Percentiles rank a stretch among this genome's conserved stretches.
Conservation (phyloP, 2,329 filamentous ascomycete genomes). For the Alternaria triticimaculans region DNA sequence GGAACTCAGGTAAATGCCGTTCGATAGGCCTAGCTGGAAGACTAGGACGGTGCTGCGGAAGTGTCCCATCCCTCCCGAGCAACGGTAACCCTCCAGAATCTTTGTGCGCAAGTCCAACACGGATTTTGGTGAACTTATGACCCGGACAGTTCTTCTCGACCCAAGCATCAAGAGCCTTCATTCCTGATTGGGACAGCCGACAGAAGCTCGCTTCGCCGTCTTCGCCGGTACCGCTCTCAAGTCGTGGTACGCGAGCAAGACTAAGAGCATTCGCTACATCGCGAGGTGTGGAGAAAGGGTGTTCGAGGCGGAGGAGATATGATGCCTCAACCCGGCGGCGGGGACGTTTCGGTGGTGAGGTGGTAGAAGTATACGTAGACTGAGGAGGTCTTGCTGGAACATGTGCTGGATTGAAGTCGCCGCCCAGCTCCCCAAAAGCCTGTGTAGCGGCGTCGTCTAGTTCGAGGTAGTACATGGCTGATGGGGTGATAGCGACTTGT, state of each 20-base stretch:
- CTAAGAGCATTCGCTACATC: background rate
- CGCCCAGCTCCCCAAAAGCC: constrained; percentile 2
- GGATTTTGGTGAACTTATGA: background rate
- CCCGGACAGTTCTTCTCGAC: background rate
- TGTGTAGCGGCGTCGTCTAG: constrained; percentile 11
- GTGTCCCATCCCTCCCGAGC: background rate
- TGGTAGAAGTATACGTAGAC: background rate
- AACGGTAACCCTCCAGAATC: background rate
- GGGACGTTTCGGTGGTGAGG: background rate
- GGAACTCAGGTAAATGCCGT: background rate
- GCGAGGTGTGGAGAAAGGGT: background rate
- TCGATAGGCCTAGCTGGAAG: background rate
- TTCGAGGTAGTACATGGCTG: constrained; percentile 8
- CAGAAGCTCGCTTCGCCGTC: constrained; percentile 12
- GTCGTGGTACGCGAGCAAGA: background rate
- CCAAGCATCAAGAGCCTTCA: background rate
- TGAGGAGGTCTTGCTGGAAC: background rate
- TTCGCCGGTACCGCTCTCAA: constrained; percentile 1
- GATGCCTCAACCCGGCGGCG: background rate
- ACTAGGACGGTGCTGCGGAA: background rate
- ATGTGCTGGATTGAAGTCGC: background rate
- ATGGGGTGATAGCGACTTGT: background rate
- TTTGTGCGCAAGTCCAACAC: background rate
- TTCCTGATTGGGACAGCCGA: background rate
- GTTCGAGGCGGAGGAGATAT: constrained; percentile 7